Conservation (phyloP, 2,329 filamentous ascomycete species). For the Grosmannia penicillata region DNA sequence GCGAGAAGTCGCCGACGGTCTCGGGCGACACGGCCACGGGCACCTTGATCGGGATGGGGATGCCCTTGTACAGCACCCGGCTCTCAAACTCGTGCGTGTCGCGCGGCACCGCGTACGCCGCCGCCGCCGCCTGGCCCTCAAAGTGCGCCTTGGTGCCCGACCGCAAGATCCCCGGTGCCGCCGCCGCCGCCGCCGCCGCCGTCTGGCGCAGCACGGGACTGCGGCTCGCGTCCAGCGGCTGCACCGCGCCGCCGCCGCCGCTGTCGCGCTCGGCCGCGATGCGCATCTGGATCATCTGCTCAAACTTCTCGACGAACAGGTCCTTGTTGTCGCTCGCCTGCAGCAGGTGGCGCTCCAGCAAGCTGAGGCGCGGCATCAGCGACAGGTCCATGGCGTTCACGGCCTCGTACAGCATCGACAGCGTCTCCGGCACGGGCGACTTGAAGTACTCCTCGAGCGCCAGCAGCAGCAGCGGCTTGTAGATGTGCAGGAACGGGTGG, state of each 20-base stretch:
- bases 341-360: slow-evolving; percentile 71
- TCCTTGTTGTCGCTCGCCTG: slow-evolving; percentile 90
- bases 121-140: slow-evolving; percentile 42
- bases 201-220: slow-evolving; percentile 47
- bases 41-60: slow-evolving; percentile 92
- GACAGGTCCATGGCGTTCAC: slow-evolving; percentile 97
- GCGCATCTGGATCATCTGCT: slow-evolving; percentile 78
- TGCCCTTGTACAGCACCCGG: slow-evolving; percentile 87
- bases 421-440: slow-evolving; percentile 71
- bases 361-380: slow-evolving; percentile 71
- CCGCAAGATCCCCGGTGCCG: slow-evolving; percentile 35
- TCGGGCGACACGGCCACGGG: slow-evolving; percentile 88
- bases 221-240: slow-evolving; percentile 29
- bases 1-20: slow-evolving; percentile 91
- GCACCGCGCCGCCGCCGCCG: slow-evolving; percentile 20
- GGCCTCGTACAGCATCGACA: slow-evolving; percentile 77
- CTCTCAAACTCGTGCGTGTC: slow-evolving; percentile 98
- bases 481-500: slow-evolving; percentile 95
- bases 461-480: slow-evolving; percentile 87
- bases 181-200: slow-evolving; percentile 20
- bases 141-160: slow-evolving; percentile 49
- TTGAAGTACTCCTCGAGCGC: slow-evolving; percentile 97
- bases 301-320: slow-evolving; percentile 94
- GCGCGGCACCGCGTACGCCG: slow-evolving; percentile 57
- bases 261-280: slow-evolving; percentile 43